These are phyloP conservation scores for Candida smagusa DNA, from an alignment of 1,139 yeast species.

Conservation along the genomic window DNA sequence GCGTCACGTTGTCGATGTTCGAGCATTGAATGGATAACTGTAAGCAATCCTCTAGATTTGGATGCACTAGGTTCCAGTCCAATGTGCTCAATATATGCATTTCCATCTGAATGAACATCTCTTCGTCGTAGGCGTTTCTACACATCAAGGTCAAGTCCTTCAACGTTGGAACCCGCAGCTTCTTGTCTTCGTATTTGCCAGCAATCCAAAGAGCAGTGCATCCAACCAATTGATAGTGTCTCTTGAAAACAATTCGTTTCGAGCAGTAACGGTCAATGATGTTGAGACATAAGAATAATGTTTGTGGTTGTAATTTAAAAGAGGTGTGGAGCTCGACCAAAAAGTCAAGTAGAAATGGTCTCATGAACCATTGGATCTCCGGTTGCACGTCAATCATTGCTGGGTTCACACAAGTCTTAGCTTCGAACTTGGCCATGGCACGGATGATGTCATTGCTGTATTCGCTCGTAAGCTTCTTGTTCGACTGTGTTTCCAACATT, in stretches of 20 bases:
- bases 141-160: slow-evolving; percentile 77
- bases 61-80: slow-evolving; percentile 75
- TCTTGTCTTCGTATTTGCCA: slow-evolving; percentile 87
- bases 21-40: slow-evolving; percentile 49
- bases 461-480: slow-evolving; percentile 39
- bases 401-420: slow-evolving; percentile 43
- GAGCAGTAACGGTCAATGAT: slow-evolving; percentile 91
- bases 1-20: slow-evolving; percentile 24
- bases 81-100: slow-evolving; percentile 80
- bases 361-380: slow-evolving; percentile 88
- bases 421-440: slow-evolving; percentile 30
- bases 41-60: slow-evolving; percentile 59
- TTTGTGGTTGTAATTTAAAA: slow-evolving; percentile 71
- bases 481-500: slow-evolving; percentile 44
- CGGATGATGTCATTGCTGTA: slow-evolving; percentile 33
- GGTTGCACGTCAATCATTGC: slow-evolving; percentile 88
- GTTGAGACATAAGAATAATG: slow-evolving; percentile 75
- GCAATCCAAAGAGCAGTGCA: slow-evolving; percentile 95
- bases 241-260: slow-evolving; percentile 82
- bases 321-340: slow-evolving; percentile 78
- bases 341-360: slow-evolving; percentile 84
- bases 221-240: slow-evolving; percentile 90
- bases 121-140: slow-evolving; percentile 79
- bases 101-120: slow-evolving; percentile 95
- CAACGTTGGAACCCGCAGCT: slow-evolving; percentile 77